A percentile compares a stretch with the other conserved stretches of the same genome.
These are phyloP conservation scores for Fusarium sp. DNA, from an alignment of 2,329 filamentous ascomycete genomes.

Conservation along the genomic window DNA sequence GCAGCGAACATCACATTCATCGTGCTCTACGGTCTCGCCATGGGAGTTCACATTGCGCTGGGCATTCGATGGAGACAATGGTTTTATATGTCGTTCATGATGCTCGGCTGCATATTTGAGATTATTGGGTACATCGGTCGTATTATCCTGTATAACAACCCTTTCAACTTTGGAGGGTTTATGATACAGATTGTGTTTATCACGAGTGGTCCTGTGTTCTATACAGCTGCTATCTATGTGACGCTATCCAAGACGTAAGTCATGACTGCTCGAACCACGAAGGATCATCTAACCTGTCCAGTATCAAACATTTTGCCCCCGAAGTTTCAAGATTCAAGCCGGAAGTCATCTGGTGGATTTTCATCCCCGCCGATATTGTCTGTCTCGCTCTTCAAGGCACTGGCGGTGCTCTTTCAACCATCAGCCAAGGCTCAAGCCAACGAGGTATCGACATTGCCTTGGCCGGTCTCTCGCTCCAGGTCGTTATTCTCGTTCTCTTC, in stretches of 20 bases:
- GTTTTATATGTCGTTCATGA: slow-evolving; percentile 62
- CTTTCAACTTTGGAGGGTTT: slow-evolving; percentile 69
- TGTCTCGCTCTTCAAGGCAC: slow-evolving; percentile 67
- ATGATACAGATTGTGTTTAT: slow-evolving; percentile 68
- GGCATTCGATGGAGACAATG: slow-evolving; percentile 58
- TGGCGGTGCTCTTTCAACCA: slow-evolving; percentile 64
- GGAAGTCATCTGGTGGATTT: slow-evolving; percentile 57
- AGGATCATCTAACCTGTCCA: slow-evolving; percentile 19
- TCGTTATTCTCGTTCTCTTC: slow-evolving; percentile 66
- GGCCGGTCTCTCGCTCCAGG: slow-evolving; percentile 69
- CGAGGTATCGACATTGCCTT: slow-evolving; percentile 54
- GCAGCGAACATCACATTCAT: slow-evolving; percentile 58
- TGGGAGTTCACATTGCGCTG: slow-evolving; percentile 56
- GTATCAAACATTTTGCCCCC: slow-evolving; percentile 55
- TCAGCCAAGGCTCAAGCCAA: slow-evolving; percentile 59
- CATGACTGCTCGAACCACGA: fast-evolving
- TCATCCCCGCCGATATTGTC: slow-evolving; percentile 65
- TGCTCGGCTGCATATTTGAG: slow-evolving; percentile 66
- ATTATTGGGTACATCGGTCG: slow-evolving; percentile 73
- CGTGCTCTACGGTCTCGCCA: slow-evolving; percentile 59
- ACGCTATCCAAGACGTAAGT: slow-evolving; percentile 60
- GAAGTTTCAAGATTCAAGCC: slow-evolving; percentile 57
- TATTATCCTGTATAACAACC: slow-evolving; percentile 66
- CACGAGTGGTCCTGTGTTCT: slow-evolving; percentile 57
- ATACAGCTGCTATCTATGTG: slow-evolving; percentile 73